Conservation (phyloP, 2,329 filamentous ascomycete genomes). For the Neospermospora avenae region DNA sequence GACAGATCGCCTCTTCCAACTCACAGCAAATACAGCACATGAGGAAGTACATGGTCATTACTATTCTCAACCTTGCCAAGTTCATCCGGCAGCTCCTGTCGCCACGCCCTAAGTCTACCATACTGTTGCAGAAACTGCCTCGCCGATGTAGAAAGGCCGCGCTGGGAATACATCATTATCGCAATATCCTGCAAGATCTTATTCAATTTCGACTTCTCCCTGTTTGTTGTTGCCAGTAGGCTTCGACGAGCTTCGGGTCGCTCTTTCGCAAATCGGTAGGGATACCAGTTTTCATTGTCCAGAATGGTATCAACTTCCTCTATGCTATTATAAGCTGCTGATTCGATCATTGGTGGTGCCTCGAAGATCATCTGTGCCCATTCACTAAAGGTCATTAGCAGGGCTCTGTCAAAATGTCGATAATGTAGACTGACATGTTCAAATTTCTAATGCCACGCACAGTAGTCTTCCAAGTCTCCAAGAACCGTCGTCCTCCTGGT, state of each 20-base stretch:
- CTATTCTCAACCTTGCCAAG: constrained; percentile 27
- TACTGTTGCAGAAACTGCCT: constrained; percentile 30
- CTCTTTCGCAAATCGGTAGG: constrained; percentile 26
- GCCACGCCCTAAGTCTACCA: constrained; percentile 29
- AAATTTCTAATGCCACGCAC: constrained; percentile 34
- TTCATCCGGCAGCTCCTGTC: constrained; percentile 25
- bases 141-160: constrained; percentile 22
- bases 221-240: constrained; percentile 31
- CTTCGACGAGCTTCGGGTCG: constrained; percentile 23
- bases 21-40: constrained; percentile 36
- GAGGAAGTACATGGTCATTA: constrained; percentile 29
- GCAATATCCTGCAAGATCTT: constrained; percentile 29
- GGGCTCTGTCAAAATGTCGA: background rate
- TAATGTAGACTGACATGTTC: constrained; percentile 32
- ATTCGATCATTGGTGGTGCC: constrained; percentile 17
- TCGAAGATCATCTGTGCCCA: constrained; percentile 36
- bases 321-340: constrained; percentile 10
- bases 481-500: constrained; percentile 23
- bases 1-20: constrained; percentile 9
- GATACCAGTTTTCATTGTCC: constrained; percentile 29
- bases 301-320: constrained; percentile 18
- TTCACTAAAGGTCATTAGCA: constrained; percentile 33
- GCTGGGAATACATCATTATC: constrained; percentile 28
- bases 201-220: constrained; percentile 33
- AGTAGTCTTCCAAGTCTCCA: constrained; percentile 32